Base-by-base conservation (phyloP, 768 basidiomycete genomes). In the Pholiota conissans region DNA sequence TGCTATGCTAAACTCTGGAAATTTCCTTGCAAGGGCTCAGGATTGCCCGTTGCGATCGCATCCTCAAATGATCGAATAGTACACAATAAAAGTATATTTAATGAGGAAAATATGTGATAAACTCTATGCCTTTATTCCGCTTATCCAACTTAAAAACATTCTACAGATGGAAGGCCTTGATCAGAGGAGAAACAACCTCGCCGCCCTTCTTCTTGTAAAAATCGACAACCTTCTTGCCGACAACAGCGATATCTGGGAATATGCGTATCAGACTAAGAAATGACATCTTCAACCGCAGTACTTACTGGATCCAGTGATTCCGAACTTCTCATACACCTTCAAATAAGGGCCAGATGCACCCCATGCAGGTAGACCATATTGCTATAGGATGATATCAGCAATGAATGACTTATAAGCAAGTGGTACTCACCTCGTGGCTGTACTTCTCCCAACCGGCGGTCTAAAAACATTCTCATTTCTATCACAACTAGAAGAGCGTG, bases 281-380 rank as follows among this genome's bases (percentile, higher is more conserved):
- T n/a, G 16, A 2, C 34, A 13, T 14, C 22, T 24, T 22, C n/a
- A n/a, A 3, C 49, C 1, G 34, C 7, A 14, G 7, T 11, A 80
- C 84, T 51, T 73, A 89, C 85, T 89, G 46, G 81, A 69, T 13
- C 86, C 88, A 34, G 92, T 93, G 69, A 94, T 83, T 40, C 90
- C 91, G 65, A 93, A 91, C 74, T 93, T 91, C 76, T 90, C 90
- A 71, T 97, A 97, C 11, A 95, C 89, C 77, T 94, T 83, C 73
- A 86, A 81, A 70, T 92, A 94, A 10, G 95, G 94, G 52, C 90
- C 94, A 18, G 93, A 95, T 14, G 91, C 86, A 69, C 94, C 94
- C 89, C 91, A 97, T 30, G 79, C 80, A 32, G 75, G 65, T 57
- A 91, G 71, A 67, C 90, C 91, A 59, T 78, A 91, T 80, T 91